These are phyloP conservation scores for Endocalyx cinctus DNA, from an alignment of 2,329 filamentous ascomycete genomes.

Conservation along the genomic window DNA sequence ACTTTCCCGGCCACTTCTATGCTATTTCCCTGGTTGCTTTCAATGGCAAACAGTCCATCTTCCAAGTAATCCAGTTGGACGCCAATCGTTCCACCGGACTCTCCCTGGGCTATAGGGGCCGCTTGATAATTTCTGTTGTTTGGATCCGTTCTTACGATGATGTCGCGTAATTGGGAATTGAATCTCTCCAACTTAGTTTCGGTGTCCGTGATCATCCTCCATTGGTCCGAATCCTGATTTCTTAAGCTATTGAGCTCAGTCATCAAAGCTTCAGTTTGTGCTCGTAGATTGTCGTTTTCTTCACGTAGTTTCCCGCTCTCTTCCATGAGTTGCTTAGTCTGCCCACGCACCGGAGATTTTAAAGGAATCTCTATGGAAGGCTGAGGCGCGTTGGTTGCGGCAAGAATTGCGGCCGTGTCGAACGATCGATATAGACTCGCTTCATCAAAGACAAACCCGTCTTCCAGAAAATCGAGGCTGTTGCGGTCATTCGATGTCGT, in stretches of 20 bases:
- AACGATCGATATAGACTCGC: conserved; percentile 66
- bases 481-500: conserved; percentile 60
- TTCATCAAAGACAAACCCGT: conserved; percentile 69
- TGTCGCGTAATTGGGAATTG: conserved; percentile 61
- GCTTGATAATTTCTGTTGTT: conserved; percentile 41
- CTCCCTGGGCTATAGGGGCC: conserved; percentile 35
- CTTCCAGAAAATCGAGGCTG: conserved; percentile 50
- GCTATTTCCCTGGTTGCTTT: conserved; percentile 46
- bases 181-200: conserved; percentile 64
- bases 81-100: conserved; percentile 43
- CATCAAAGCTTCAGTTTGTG: conserved; percentile 28
- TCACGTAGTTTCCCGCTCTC: conserved; percentile 43
- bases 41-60: conserved; percentile 57
- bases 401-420: conserved; percentile 55
- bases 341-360: conserved; percentile 52
- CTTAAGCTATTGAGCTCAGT: conserved; percentile 33
- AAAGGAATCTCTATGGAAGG: conserved; percentile 54
- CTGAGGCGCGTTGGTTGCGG: conserved; percentile 23
- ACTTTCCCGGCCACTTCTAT: conserved; percentile 51
- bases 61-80: conserved; percentile 69
- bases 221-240: conserved; percentile 31
- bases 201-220: conserved; percentile 53
- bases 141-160: conserved; percentile 62
- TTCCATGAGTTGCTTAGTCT: conserved; percentile 45
- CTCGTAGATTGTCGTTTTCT: conserved; percentile 37